Evolutionary conservation across 352 stramenopile species (phyloP), one percentile per base, ranked within the genome.

Genomic region (Phytopythium mirpurense): DNA sequence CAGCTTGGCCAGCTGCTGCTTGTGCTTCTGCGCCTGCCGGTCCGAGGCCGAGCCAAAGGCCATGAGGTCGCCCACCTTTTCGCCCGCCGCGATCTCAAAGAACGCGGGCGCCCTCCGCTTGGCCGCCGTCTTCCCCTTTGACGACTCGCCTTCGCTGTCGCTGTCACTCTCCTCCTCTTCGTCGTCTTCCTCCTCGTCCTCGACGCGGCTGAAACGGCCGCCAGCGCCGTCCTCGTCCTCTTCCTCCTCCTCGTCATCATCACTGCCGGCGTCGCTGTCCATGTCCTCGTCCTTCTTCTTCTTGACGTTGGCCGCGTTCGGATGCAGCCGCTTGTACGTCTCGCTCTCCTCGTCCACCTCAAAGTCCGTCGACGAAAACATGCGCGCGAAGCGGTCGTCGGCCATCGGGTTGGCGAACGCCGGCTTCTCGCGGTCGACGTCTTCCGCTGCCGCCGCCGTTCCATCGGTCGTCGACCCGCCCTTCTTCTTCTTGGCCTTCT

Each of bases 281-380:
- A 98, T 95, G 60, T 98, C 91, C 45, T 96, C 84, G 29, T 64
- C 38, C 53, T 90, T 84, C 55, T 87, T 86, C 36, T 83, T 68
- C 49, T 91, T 83, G 50, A 82, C 76, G 41, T 72, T 48, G 38
- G 76, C 82, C 14, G 90, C 90, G 67, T 90, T 98, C 38, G 96
- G 96, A 67, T 99, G 96, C 31, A 97, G 75, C 66, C 98, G 74
- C 51, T 90, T 90, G 73, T 98, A 99, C 65, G 98, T 90, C 31
- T 98, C 90, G 55, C 89, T 95, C 38, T 98, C 81, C 60, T 98
- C 83, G 72, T 99, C 96, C 61, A 99, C 97, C 64, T 98, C 70
- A 71, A 98, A 99, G 75, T 99, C 96, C 34, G 83, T 86, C 56
- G 97, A 98, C 61, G 85, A 90, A 68, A 99, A 99, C 72, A 99